Evolutionary conservation across 2,329 filamentous ascomycete species (phyloP).

Genomic region (Ceratocystis cubensis): DNA sequence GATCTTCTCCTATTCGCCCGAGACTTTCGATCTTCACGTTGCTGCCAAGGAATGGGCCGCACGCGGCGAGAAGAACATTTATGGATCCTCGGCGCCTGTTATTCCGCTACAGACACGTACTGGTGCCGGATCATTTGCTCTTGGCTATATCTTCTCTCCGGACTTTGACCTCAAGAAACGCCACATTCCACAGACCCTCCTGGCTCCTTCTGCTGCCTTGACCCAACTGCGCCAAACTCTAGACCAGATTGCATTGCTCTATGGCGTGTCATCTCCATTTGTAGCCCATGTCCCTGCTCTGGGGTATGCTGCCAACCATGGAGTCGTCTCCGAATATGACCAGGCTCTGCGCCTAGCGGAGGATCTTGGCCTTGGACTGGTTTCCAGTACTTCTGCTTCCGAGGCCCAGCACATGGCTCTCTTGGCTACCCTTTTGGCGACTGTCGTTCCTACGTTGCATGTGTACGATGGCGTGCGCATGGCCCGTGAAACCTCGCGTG

Average conservation of each 20-base stretch:
- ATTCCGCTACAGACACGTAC: conserved; percentile 73
- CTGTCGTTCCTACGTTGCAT: conserved; percentile 69
- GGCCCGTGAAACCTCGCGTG: conserved; percentile 66
- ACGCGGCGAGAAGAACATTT: conserved; percentile 60
- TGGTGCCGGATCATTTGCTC: conserved; percentile 78
- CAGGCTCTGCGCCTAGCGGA: conserved; percentile 69
- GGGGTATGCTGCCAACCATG: conserved; percentile 60
- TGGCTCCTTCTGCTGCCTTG: conserved; percentile 75
- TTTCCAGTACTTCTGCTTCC: conserved; percentile 74
- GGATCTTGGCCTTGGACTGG: conserved; percentile 75
- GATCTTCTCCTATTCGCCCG: conserved; percentile 91
- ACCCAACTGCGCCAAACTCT: conserved; percentile 68
- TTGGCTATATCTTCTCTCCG: conserved; percentile 95
- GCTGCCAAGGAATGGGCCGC: conserved; percentile 68
- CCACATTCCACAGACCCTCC: conserved; percentile 77
- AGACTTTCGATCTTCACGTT: conserved; percentile 80
- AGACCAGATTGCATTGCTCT: conserved; percentile 83
- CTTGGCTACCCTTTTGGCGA: conserved; percentile 70
- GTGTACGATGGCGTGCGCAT: conserved; percentile 79
- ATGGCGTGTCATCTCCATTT: conserved; percentile 83
- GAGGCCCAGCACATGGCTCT: conserved; percentile 93
- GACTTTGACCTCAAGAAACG: conserved; percentile 90
- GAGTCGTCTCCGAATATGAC: conserved; percentile 78
- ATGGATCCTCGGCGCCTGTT: conserved; percentile 67
- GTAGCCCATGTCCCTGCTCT: conserved; percentile 85